phyloP scores from a whole-genome alignment of 768 basidiomycete genomes.

The Suillus placidus region DNA sequence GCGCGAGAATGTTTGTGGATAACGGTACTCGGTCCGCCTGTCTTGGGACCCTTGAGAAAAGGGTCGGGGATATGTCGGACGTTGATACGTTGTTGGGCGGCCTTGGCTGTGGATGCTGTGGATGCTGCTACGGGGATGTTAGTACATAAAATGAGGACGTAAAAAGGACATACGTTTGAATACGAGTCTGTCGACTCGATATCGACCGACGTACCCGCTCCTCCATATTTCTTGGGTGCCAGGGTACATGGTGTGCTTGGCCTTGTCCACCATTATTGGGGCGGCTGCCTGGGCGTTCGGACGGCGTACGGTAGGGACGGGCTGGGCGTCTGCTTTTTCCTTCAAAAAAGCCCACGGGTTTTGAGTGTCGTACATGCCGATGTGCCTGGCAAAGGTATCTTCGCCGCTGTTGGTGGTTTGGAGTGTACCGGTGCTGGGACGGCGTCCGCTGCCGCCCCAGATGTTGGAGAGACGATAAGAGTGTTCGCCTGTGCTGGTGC shows the following conservation, averaged over 20 bases:
- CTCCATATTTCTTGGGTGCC: conserved; percentile 64
- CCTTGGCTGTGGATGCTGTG: conserved; percentile 53
- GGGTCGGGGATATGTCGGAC: conserved; percentile 58
- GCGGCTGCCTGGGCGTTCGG: conserved; percentile 18
- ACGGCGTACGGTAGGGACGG: conserved; percentile 22
- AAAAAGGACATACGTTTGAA: conserved; percentile 37
- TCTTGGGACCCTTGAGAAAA: conserved; percentile 42
- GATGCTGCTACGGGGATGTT: conserved; percentile 30
- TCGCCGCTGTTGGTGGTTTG: conserved; percentile 32
- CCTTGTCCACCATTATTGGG: conserved; percentile 19
- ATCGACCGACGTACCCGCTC: conserved; percentile 63
- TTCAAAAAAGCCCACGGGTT: conserved; percentile 62
- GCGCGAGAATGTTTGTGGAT: conserved; percentile 85
- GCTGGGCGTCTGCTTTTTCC: conserved; percentile 46
- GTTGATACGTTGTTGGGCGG: conserved; percentile 69
- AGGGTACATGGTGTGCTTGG: conserved; percentile 23
- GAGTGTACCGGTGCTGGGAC: conserved; percentile 39
- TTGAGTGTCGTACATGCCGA: conserved; percentile 46
- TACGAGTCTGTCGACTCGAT: conserved; percentile 55
- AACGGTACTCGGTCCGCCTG: conserved; percentile 62
- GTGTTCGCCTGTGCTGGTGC: conserved; percentile 13
- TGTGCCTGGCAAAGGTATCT: conserved; percentile 42
- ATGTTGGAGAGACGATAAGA: conserved; percentile 11
- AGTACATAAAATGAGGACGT: background rate
- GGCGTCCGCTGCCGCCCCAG: conserved; percentile 13